These are phyloP conservation scores for Exserohilum turcica DNA, from an alignment of 2,329 filamentous ascomycete species.

Conservation along the genomic window DNA sequence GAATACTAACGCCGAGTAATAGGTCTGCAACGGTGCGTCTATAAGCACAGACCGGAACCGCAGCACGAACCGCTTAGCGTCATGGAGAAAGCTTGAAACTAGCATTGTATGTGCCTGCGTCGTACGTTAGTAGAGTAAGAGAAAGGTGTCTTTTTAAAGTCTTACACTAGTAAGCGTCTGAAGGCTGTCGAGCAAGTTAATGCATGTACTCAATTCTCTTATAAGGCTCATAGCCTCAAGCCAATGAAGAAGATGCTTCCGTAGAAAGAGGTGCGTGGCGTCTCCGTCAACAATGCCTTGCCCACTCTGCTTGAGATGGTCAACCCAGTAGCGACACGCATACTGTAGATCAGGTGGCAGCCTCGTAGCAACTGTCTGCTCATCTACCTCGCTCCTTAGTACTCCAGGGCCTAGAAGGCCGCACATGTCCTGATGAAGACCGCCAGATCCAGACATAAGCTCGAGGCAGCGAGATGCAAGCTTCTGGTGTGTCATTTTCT, in stretches of 20 bases:
- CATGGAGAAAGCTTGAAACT: constrained; percentile 27
- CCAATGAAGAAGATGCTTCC: constrained; percentile 51
- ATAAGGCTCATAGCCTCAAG: constrained; percentile 52
- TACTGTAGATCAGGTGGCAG: constrained; percentile 39
- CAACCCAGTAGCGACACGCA: constrained; percentile 46
- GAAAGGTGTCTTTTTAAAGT: neutral
- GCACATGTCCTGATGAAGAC: constrained; percentile 48
- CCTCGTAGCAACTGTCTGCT: constrained; percentile 9
- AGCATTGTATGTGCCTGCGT: constrained; percentile 13
- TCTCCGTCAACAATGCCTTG: constrained; percentile 27
- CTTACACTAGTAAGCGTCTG: constrained; percentile 14
- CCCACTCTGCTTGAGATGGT: constrained; percentile 24
- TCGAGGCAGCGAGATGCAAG: constrained; percentile 46
- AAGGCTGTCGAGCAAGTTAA: constrained; percentile 23
- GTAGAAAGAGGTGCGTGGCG: constrained; percentile 45
- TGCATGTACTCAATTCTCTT: constrained; percentile 24
- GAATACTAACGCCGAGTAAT: constrained; percentile 47
- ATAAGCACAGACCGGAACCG: constrained; percentile 30
- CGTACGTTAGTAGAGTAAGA: constrained; percentile 10
- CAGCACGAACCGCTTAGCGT: constrained; percentile 29
- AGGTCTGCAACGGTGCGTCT: constrained; percentile 45
- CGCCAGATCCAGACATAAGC: constrained; percentile 35
- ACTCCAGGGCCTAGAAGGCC: constrained; percentile 10
- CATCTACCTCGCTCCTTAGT: constrained; percentile 14
- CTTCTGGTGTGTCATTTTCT: constrained; percentile 36